These are phyloP conservation scores for Spencermartinsiella ligniputridi DNA, from an alignment of 1,139 yeast species.

Conservation along the genomic window DNA sequence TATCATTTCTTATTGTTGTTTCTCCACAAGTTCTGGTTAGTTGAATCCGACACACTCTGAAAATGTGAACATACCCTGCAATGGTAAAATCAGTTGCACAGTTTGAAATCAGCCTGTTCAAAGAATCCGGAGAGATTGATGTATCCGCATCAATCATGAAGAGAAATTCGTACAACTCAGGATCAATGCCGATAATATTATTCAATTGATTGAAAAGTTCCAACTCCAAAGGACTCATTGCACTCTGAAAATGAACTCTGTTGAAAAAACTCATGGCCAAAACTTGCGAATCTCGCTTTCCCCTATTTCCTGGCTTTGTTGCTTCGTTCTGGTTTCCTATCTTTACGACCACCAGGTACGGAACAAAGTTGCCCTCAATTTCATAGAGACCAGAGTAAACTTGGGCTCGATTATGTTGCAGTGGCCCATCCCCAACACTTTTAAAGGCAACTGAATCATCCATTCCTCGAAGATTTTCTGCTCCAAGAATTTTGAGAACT, in stretches of 20 bases:
- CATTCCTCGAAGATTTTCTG: slow-evolving; percentile 18
- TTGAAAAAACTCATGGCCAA: slow-evolving; percentile 35
- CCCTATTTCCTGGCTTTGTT: slow-evolving; percentile 36
- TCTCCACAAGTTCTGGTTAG: slow-evolving; percentile 32
- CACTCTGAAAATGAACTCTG: slow-evolving; percentile 34
- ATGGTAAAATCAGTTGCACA: slow-evolving; percentile 31
- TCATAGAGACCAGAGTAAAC: slow-evolving; percentile 36
- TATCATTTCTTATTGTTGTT: slow-evolving; percentile 33
- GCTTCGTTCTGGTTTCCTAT: slow-evolving; percentile 36
- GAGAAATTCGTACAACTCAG: slow-evolving; percentile 34
- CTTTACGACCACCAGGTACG: slow-evolving; percentile 36
- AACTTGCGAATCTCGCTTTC: slow-evolving; percentile 38
- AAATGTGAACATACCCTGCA: slow-evolving; percentile 23
- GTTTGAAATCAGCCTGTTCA: slow-evolving; percentile 31
- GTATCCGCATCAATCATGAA: slow-evolving; percentile 40
- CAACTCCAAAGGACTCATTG: slow-evolving; percentile 37
- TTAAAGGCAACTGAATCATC: slow-evolving; percentile 35
- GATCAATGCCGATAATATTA: slow-evolving; percentile 36
- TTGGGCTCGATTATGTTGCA: slow-evolving; percentile 35
- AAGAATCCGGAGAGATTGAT: slow-evolving; percentile 30
- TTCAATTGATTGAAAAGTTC: slow-evolving; percentile 37
- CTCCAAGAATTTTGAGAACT: slow-evolving; percentile 35
- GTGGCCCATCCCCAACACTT: slow-evolving; percentile 34
- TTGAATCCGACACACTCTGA: too few relatives aligned
- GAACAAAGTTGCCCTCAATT: slow-evolving; percentile 36